These are phyloP conservation scores for Chloridella minuta DNA, from an alignment of 352 stramenopile genomes.

Conservation along the genomic window DNA sequence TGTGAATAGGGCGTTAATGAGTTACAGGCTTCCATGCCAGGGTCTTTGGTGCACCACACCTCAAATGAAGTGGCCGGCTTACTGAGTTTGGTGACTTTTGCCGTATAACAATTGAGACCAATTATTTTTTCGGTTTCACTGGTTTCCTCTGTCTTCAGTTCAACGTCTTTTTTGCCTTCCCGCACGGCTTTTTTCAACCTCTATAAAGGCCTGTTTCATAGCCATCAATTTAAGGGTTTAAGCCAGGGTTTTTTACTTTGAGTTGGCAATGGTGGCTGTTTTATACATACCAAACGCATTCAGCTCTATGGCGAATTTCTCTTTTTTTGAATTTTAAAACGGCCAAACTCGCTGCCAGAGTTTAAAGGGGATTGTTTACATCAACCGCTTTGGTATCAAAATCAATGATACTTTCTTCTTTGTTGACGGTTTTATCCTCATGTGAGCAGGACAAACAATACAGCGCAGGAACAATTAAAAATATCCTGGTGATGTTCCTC, in stretches of 20 bases:
- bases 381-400: neutral
- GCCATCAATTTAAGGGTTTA: neutral
- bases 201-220: neutral
- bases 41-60: neutral
- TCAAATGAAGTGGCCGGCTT: neutral
- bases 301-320: neutral
- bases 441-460: no score
- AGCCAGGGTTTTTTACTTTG: neutral
- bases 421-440: no score
- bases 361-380: neutral
- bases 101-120: neutral
- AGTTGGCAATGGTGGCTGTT: neutral
- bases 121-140: neutral
- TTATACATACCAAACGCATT: neutral
- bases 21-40: neutral
- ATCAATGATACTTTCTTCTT: neutral
- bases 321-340: neutral
- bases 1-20: neutral
- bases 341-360: neutral
- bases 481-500: no score
- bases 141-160: neutral
- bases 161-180: neutral
- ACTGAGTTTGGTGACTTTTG: neutral
- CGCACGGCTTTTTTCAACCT: neutral
- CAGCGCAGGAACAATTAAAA: no score